Percentiles rank a stretch among this genome's conserved stretches.
These are phyloP conservation scores for Aspergillus steynii DNA, from an alignment of 495 filamentous ascomycete genomes.

Conservation along the genomic window DNA sequence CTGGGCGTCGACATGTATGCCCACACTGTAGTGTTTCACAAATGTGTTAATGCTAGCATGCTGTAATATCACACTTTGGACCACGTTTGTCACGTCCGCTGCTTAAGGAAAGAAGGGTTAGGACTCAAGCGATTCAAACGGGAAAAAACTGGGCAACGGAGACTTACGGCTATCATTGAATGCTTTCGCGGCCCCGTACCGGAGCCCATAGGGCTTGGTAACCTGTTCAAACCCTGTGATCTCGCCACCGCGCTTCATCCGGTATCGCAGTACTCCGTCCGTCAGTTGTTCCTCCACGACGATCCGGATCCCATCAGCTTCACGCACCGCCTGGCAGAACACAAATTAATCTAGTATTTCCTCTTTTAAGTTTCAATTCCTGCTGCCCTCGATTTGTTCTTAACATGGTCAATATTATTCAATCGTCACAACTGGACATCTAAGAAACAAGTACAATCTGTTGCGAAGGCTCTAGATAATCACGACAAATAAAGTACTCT, in stretches of 20 bases:
- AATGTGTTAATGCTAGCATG: slow-evolving; percentile 37
- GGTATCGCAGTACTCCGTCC: slow-evolving; percentile 24
- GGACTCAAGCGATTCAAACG: slow-evolving; percentile 9
- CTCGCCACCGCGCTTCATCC: slow-evolving; percentile 30
- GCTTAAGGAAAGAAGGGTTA: slow-evolving; percentile 8
- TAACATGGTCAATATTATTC: no score
- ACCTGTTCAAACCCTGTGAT: slow-evolving; percentile 32
- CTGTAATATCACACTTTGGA: slow-evolving; percentile 42
- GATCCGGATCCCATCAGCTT: slow-evolving; percentile 23
- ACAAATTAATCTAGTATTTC: slow-evolving; percentile 27
- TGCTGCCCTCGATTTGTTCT: slow-evolving; percentile 22
- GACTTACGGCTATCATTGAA: slow-evolving; percentile 37
- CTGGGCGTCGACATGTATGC: slow-evolving; percentile 33
- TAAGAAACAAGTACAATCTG: no score
- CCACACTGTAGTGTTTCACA: slow-evolving; percentile 37
- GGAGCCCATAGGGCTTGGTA: slow-evolving; percentile 33
- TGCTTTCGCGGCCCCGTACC: slow-evolving; percentile 36
- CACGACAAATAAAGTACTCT: no score
- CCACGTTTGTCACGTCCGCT: slow-evolving; percentile 36
- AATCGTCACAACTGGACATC: no score
- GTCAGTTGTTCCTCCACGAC: slow-evolving; percentile 27
- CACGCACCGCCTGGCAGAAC: slow-evolving; percentile 18
- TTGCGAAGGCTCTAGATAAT: no score
- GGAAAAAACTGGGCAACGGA: slow-evolving; percentile 3
- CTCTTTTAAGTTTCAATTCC: slow-evolving; percentile 28